A percentile compares a stretch with the other conserved stretches of the same genome.
Evolutionary conservation across 495 filamentous ascomycete species (phyloP).

Genomic region (Glutinoglossum americanum): DNA sequence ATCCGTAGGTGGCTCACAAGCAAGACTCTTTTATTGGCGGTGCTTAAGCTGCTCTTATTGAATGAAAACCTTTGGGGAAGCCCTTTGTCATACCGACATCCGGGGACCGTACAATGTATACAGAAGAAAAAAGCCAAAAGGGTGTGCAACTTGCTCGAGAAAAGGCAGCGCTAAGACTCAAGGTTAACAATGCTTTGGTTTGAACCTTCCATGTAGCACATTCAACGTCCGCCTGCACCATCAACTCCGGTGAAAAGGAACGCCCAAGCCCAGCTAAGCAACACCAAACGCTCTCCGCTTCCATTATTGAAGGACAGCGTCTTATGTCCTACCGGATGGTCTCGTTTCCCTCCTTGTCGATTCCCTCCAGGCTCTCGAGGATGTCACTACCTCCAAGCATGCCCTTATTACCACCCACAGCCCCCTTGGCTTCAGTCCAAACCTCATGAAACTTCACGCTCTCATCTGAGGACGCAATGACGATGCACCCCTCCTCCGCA

Average conservation of each 20-base stretch:
- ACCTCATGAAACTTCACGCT: slow-evolving; percentile 95
- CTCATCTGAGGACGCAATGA: slow-evolving; percentile 82
- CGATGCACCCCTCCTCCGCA: slow-evolving; percentile 72
- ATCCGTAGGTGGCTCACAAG: background rate
- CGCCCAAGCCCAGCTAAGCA: background rate
- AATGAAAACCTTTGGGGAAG: too few species aligned
- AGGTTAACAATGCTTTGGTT: background rate
- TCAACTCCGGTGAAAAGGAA: background rate
- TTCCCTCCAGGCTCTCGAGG: slow-evolving; percentile 63
- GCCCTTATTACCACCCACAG: slow-evolving; percentile 33
- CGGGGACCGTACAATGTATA: too few species aligned
- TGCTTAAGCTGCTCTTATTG: background rate
- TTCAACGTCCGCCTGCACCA: too few species aligned
- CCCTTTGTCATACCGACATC: too few species aligned
- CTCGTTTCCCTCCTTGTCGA: slow-evolving; percentile 47
- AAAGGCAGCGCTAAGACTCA: too few species aligned
- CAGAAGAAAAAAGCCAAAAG: too few species aligned
- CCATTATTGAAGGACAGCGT: background rate
- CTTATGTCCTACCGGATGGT: slow-evolving; percentile 25
- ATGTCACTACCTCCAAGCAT: slow-evolving; percentile 73
- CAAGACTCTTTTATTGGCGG: background rate
- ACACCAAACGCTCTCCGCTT: background rate
- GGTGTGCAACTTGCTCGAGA: too few species aligned
- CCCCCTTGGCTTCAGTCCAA: slow-evolving; percentile 47
- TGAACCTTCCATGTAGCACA: background rate